Evolutionary conservation across 495 filamentous ascomycete genomes (phyloP).

Genomic region (Neurospora sublineolata): DNA sequence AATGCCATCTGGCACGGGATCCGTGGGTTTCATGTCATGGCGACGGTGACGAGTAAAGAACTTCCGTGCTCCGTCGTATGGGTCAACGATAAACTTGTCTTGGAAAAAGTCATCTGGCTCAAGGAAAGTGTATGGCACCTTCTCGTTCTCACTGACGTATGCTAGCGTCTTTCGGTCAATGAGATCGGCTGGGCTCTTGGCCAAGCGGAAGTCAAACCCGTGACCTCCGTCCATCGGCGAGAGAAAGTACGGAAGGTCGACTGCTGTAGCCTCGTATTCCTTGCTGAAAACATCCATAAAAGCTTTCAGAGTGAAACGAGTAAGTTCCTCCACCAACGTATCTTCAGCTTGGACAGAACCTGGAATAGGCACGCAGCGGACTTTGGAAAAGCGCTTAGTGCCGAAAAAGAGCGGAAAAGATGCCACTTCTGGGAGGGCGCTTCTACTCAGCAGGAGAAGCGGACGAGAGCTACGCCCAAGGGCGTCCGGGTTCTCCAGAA

Average conservation of each 20-base stretch:
- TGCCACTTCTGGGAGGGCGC: slow-evolving; percentile 52
- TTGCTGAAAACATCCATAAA: slow-evolving; percentile 91
- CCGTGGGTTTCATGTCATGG: slow-evolving; percentile 32
- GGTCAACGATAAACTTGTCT: slow-evolving; percentile 61
- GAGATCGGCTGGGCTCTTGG: slow-evolving; percentile 20
- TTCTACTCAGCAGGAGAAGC: slow-evolving; percentile 62
- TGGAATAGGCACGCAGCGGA: slow-evolving; percentile 32
- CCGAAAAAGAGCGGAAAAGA: slow-evolving; percentile 61
- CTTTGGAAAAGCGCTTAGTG: slow-evolving; percentile 43
- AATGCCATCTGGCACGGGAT: slow-evolving; percentile 26
- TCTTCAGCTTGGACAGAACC: slow-evolving; percentile 30
- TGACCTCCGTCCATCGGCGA: slow-evolving; percentile 44
- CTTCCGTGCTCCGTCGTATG: slow-evolving; percentile 59
- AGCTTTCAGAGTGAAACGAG: slow-evolving; percentile 58
- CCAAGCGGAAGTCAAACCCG: slow-evolving; percentile 12
- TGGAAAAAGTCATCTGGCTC: slow-evolving; percentile 46
- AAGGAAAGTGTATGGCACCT: slow-evolving; percentile 40
- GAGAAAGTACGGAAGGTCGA: slow-evolving; percentile 75
- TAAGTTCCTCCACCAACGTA: slow-evolving; percentile 39
- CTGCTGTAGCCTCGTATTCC: slow-evolving; percentile 49
- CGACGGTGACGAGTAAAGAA: slow-evolving; percentile 38
- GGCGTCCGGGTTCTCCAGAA: slow-evolving; percentile 44
- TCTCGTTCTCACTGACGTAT: slow-evolving; percentile 37
- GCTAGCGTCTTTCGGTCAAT: slow-evolving; percentile 59
- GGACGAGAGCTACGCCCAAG: slow-evolving; percentile 51